Evolutionary conservation across 164 flowering plant genomes (phyloP).

Genomic region (Litsea cubeba): DNA sequence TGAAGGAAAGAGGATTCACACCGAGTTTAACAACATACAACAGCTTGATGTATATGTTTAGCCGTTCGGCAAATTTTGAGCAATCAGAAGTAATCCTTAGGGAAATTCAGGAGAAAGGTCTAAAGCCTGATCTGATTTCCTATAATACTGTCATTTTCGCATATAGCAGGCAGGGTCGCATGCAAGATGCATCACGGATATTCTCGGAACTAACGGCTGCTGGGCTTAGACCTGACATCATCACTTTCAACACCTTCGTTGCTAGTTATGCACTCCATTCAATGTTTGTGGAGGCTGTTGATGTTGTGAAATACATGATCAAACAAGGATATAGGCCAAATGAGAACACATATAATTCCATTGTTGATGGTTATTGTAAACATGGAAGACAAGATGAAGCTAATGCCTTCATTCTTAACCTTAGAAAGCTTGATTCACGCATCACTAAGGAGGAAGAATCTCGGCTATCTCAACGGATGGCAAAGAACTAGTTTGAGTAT

Average conservation of each 20-base stretch:
- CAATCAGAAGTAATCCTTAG: slow-evolving; percentile 64
- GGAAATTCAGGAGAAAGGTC: slow-evolving; percentile 52
- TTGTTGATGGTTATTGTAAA: slow-evolving; percentile 82
- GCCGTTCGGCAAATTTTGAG: slow-evolving; percentile 52
- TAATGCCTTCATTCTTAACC: slow-evolving; percentile 40
- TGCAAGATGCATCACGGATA: slow-evolving; percentile 76
- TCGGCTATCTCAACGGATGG: slow-evolving; percentile 46
- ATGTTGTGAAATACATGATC: slow-evolving; percentile 73
- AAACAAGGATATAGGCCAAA: slow-evolving; percentile 69
- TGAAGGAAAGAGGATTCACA: slow-evolving; percentile 68
- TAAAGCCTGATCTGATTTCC: slow-evolving; percentile 67
- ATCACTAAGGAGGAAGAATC: slow-evolving; percentile 44
- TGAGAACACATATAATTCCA: slow-evolving; percentile 67
- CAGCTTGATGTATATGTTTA: slow-evolving; percentile 79
- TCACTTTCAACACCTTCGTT: slow-evolving; percentile 83
- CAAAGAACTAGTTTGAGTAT: slow-evolving; percentile 23
- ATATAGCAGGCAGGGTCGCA: slow-evolving; percentile 62
- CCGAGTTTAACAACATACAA: slow-evolving; percentile 87
- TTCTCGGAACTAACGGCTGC: slow-evolving; percentile 56
- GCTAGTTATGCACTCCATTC: slow-evolving; percentile 70
- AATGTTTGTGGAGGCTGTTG: slow-evolving; percentile 83
- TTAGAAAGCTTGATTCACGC: slow-evolving; percentile 57
- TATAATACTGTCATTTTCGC: slow-evolving; percentile 84
- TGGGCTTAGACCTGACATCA: slow-evolving; percentile 62
- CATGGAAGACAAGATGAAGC: slow-evolving; percentile 64